Conservation (phyloP, 2,329 filamentous ascomycete genomes). For the Cytospora leucostoma region DNA sequence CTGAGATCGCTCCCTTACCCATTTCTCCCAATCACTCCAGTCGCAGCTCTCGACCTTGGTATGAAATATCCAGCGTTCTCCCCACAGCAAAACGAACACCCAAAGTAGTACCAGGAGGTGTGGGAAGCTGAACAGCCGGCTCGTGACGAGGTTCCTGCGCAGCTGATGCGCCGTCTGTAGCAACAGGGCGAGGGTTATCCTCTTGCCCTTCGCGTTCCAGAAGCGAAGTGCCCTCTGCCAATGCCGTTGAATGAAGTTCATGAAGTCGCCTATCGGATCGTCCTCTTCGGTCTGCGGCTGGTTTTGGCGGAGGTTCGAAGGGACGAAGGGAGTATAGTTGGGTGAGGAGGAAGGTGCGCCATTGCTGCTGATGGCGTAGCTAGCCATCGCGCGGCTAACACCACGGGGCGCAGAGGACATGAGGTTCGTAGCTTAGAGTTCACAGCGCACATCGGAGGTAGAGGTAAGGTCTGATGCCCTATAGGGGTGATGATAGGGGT, state of each 20-base stretch:
- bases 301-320: slow-evolving; percentile 27
- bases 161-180: slow-evolving; percentile 38
- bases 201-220: slow-evolving; percentile 44
- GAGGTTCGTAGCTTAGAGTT: not conserved
- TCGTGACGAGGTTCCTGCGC: slow-evolving; percentile 50
- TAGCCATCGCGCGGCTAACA: slow-evolving; percentile 25
- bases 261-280: slow-evolving; percentile 41
- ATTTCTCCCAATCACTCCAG: slow-evolving; percentile 90
- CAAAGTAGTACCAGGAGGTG: slow-evolving; percentile 72
- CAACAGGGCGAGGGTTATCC: slow-evolving; percentile 37
- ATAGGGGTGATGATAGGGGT: slow-evolving; percentile 13
- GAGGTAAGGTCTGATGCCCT: not conserved
- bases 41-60: slow-evolving; percentile 70
- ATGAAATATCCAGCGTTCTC: slow-evolving; percentile 78
- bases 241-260: slow-evolving; percentile 34
- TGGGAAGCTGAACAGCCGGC: slow-evolving; percentile 61
- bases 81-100: slow-evolving; percentile 78
- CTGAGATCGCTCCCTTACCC: slow-evolving; percentile 59
- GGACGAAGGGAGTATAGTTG: slow-evolving; percentile 20
- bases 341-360: slow-evolving; percentile 21
- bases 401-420: slow-evolving; percentile 6
- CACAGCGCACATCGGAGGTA: not conserved
- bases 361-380: slow-evolving; percentile 24
- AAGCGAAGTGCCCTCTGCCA: slow-evolving; percentile 43
- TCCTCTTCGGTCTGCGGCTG: slow-evolving; percentile 32